Base-by-base conservation (phyloP, 2,329 filamentous ascomycete genomes). In the Fusarium burgessii region DNA sequence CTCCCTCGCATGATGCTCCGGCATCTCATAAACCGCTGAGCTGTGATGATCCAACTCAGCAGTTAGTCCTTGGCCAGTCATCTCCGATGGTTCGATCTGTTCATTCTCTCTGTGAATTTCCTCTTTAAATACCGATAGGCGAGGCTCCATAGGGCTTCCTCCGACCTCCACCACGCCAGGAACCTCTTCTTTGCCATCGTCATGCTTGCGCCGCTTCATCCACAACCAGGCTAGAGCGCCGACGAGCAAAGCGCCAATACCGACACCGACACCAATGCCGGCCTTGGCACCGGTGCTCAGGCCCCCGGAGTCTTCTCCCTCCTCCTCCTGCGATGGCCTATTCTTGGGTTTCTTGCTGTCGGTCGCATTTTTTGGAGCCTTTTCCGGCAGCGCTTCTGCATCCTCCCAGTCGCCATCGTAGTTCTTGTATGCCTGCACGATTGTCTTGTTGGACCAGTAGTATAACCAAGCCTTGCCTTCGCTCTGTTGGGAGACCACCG, bases 391-490 rank as follows among this genome's bases (percentile, higher is more conserved):
- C 1, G 25, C 35, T 4, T 64, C 7, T 14, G 61, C 23, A 17
- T 57, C 11, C 2, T 42, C 6, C 59, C 61, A 64, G 12, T 38
- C 25, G 0, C 47, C 58, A 6, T 47, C 58, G 1, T 63, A 57
- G 12, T 38, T 41, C 12, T 54, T 64, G 17, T 57, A 64, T 1
- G 61, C 50, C 18, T 64, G 47, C 1, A 64, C 41, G 4, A 64
- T 64, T 1, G 61, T 64, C 35, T 57, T 15, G 17, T 64, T 64
- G 15, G 61, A 6, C 59, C 59, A 64, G 3, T 64, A 64, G 47
- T 64, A 64, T 1, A 64, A 8, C 61, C 61, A 64, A 3, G 18
- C 29, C 13, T 57, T 46, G 4, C 47, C 58, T 4, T 64, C 61
- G 2, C 47, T 45, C 17, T 64, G 41, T 4, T 36, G 42, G 18